phyloP scores from a whole-genome alignment of 176 grass and related monocot species.

The Aegilops speltoides region DNA sequence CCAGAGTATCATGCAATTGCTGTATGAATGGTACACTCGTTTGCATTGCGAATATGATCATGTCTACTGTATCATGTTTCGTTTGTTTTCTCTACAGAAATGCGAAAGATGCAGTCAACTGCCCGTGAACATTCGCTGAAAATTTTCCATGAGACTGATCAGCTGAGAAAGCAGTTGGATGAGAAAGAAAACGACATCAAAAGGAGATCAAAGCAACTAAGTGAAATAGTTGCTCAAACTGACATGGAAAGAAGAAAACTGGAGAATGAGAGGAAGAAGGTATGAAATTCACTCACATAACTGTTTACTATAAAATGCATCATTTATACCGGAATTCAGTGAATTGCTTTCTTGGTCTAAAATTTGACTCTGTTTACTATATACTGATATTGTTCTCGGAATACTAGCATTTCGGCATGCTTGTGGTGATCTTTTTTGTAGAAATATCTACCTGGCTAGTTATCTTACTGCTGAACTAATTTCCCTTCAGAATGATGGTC shows the following conservation, averaged over 20 bases:
- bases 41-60: background rate
- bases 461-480: conserved; percentile 22
- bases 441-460: background rate
- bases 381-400: background rate
- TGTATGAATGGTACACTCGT: background rate
- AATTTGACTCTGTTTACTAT: background rate
- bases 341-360: background rate
- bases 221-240: conserved; percentile 47
- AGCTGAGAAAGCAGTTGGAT: conserved; percentile 39
- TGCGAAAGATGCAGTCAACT: conserved; percentile 40
- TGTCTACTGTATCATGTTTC: background rate
- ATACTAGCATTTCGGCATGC: background rate
- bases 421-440: background rate
- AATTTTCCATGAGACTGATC: conserved; percentile 45
- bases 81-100: conserved; percentile 36
- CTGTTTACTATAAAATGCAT: background rate
- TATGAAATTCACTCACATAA: background rate
- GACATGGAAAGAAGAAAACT: conserved; percentile 59
- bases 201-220: conserved; percentile 34
- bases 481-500: conserved; percentile 34
- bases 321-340: background rate
- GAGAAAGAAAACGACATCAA: conserved; percentile 38
- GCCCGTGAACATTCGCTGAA: conserved; percentile 32
- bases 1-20: background rate
- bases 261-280: conserved; percentile 53